These are phyloP conservation scores for Gaeumannomyces tritici DNA, from an alignment of 2,329 filamentous ascomycete genomes.

Conservation along the genomic window DNA sequence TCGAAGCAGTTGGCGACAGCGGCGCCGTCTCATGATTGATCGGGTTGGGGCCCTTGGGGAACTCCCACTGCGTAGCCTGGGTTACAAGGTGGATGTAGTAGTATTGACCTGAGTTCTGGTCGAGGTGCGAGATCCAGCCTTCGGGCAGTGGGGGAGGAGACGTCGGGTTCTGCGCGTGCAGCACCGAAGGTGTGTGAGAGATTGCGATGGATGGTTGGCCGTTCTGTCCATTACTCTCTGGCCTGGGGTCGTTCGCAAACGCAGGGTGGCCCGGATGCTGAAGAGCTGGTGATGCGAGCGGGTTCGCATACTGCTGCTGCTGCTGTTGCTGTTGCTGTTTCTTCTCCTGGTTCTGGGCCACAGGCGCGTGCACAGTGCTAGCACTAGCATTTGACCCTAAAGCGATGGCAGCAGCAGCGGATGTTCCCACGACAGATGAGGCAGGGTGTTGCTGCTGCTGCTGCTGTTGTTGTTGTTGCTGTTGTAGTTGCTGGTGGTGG, in stretches of 20 bases:
- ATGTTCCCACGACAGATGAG: constrained; percentile 6
- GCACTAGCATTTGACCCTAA: neutral
- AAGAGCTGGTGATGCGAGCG: constrained; percentile 34
- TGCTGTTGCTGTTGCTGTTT: constrained; percentile 17
- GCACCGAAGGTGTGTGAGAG: constrained; percentile 33
- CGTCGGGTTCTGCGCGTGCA: constrained; percentile 46
- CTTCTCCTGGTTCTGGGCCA: constrained; percentile 4
- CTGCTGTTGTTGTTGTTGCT: neutral
- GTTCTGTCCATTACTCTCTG: constrained; percentile 29
- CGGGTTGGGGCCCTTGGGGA: constrained; percentile 89
- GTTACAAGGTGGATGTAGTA: constrained; percentile 97
- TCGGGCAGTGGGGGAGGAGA: constrained; percentile 91
- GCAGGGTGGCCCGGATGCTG: constrained; percentile 70
- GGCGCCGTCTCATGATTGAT: constrained; percentile 74
- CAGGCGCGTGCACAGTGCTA: neutral
- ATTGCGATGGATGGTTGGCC: constrained; percentile 37
- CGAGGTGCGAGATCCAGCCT: constrained; percentile 95
- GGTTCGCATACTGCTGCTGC: constrained; percentile 15
- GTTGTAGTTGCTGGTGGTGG: too few species aligned
- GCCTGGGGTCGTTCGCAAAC: constrained; percentile 74
- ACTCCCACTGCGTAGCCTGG: constrained; percentile 97
- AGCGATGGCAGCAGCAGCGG: constrained; percentile 10
- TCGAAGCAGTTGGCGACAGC: constrained; percentile 70
- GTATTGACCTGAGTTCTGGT: constrained; percentile 93
- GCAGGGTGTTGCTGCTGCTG: constrained; percentile 10